These are phyloP conservation scores for Phyllosticta citriasiana DNA, from an alignment of 2,329 filamentous ascomycete species.

Conservation along the genomic window DNA sequence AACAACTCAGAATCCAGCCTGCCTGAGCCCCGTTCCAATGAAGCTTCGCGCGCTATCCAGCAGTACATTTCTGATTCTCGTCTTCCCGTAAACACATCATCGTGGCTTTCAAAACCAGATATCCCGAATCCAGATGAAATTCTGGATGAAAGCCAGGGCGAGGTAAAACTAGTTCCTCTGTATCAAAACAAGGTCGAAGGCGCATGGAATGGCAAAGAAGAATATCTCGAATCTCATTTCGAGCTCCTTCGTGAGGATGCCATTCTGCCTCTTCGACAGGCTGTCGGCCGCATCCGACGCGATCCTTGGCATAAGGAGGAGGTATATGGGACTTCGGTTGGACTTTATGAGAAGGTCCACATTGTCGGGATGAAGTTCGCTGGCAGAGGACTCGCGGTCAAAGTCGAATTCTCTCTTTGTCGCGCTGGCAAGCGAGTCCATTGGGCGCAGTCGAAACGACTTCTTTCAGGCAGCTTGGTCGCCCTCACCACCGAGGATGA, in stretches of 20 bases:
- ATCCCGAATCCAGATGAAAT: constrained; percentile 48
- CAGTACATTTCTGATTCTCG: not conserved
- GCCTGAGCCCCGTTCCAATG: too few species aligned
- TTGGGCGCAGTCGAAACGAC: constrained; percentile 54
- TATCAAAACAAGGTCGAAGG: constrained; percentile 28
- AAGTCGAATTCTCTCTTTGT: constrained; percentile 60
- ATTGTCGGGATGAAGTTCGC: constrained; percentile 44
- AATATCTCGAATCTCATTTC: constrained; percentile 67
- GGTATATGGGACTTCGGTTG: constrained; percentile 27
- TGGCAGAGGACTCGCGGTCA: constrained; percentile 51
- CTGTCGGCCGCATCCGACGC: constrained; percentile 47
- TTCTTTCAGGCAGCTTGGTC: constrained; percentile 46
- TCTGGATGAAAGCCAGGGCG: constrained; percentile 20
- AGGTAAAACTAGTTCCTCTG: not conserved
- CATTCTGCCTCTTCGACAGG: constrained; percentile 56
- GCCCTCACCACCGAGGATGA: constrained; percentile 48
- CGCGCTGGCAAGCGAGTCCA: constrained; percentile 56
- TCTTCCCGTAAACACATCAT: not conserved
- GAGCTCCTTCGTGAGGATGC: constrained; percentile 66
- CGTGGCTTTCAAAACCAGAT: constrained; percentile 34
- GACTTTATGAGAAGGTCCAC: constrained; percentile 24
- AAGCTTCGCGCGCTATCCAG: not conserved
- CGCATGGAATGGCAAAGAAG: constrained; percentile 50
- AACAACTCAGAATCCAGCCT: not conserved
- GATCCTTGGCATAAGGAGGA: constrained; percentile 50